Evolutionary conservation across 768 basidiomycete genomes (phyloP).

Genomic region (Boletus rufocinnamomeus): DNA sequence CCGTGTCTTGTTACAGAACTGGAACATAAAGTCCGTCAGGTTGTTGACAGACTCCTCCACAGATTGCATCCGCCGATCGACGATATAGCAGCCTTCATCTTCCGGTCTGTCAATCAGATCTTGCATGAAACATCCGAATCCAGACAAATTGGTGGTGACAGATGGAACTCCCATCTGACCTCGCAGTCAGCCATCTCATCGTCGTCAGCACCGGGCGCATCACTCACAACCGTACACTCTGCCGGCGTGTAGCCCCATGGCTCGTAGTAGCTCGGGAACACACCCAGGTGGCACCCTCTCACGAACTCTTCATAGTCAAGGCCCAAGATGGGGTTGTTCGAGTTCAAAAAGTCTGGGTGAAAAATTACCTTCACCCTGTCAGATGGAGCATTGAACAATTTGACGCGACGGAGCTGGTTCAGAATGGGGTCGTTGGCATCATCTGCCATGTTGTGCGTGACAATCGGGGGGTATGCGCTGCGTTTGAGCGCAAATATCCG

Average conservation of each 20-base stretch:
- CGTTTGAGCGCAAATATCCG: conserved; percentile 96
- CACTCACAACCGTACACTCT: conserved; percentile 93
- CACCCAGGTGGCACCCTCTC: conserved; percentile 94
- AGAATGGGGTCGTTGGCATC: conserved; percentile 91
- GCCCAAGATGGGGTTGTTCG: conserved; percentile 95
- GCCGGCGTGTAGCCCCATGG: conserved; percentile 98
- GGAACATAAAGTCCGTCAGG: conserved; percentile 73
- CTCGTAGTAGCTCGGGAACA: conserved; percentile 98
- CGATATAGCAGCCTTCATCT: conserved; percentile 96
- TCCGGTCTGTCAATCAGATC: conserved; percentile 93
- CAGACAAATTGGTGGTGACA: conserved; percentile 96
- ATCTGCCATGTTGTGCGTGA: conserved; percentile 99
- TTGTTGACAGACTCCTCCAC: conserved; percentile 91
- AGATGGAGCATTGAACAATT: conserved; percentile 82
- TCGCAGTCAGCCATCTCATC: conserved; percentile 13
- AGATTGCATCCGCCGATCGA: conserved; percentile 86
- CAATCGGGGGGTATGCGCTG: conserved; percentile 90
- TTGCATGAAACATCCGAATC: conserved; percentile 98
- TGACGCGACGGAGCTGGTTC: conserved; percentile 91
- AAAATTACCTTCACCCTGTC: conserved; percentile 98
- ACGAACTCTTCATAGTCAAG: conserved; percentile 99
- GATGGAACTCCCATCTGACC: conserved; percentile 94
- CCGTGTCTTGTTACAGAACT: conserved; percentile 80
- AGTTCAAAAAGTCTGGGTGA: conserved; percentile 97
- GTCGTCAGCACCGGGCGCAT: not conserved